Evolutionary conservation across 495 filamentous ascomycete genomes (phyloP).

Genomic region (Aeminium ludgeri): DNA sequence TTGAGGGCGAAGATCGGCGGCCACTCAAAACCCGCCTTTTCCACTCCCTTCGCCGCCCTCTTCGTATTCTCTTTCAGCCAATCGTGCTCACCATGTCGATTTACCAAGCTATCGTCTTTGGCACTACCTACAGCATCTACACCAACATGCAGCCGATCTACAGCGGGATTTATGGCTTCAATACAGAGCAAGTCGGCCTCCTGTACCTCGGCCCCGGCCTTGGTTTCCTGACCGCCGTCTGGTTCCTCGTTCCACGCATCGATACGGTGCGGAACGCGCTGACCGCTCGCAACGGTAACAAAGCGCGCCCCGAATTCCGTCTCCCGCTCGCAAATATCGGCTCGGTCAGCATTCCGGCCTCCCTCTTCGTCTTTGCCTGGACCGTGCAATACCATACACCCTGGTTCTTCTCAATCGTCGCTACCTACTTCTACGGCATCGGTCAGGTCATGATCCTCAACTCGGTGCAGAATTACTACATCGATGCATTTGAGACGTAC

Average conservation of each 20-base stretch:
- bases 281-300: slow-evolving; percentile 19
- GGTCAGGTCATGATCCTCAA: slow-evolving; percentile 43
- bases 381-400: slow-evolving; percentile 14
- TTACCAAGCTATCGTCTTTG: slow-evolving; percentile 19
- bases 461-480: slow-evolving; percentile 22
- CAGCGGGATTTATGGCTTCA: slow-evolving; percentile 15
- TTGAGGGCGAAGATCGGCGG: slow-evolving; percentile 15
- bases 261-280: slow-evolving; percentile 26
- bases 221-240: slow-evolving; percentile 24
- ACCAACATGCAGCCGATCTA: slow-evolving; percentile 20
- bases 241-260: slow-evolving; percentile 28
- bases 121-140: slow-evolving; percentile 19
- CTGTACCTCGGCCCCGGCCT: slow-evolving; percentile 19
- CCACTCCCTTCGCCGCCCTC: slow-evolving; percentile 8
- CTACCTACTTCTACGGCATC: slow-evolving; percentile 31
- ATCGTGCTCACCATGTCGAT: slow-evolving; percentile 18
- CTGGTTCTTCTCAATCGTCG: slow-evolving; percentile 17
- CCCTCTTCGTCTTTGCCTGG: slow-evolving; percentile 21
- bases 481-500: slow-evolving; percentile 23
- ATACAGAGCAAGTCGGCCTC: slow-evolving; percentile 18
- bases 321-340: slow-evolving; percentile 18
- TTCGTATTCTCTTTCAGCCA: slow-evolving; percentile 17
- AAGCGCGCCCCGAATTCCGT: slow-evolving; percentile 24
- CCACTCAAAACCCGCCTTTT: slow-evolving; percentile 9
- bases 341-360: slow-evolving; percentile 13